Base-by-base conservation (phyloP, 805 yeast species). In the Novakomyces olei region DNA sequence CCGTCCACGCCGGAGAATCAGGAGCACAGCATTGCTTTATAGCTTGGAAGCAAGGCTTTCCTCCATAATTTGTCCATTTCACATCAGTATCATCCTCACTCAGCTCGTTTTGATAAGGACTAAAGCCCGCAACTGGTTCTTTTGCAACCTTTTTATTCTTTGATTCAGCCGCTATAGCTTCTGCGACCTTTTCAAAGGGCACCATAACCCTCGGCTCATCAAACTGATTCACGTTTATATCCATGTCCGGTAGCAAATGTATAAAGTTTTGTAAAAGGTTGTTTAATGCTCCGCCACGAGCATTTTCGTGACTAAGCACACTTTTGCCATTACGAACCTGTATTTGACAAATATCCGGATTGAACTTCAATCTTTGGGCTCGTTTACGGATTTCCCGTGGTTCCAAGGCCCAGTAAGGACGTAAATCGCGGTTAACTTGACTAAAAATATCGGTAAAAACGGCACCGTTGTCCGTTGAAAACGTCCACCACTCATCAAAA, bases 221-320 rank as follows among this genome's bases (percentile, higher is more conserved):
- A 20, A 34, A 38, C 26, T 36, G 19, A 25, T 43, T 43, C 24
- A 43, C 37, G 18, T 40, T 43, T 5, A 43, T 15, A 26, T 43
- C 46, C 47, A 43, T 43, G 26, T 43, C 44, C 2, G 47, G 47
- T 19, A 43, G 29, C 17, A 34, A 26, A 19, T 39, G 34, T 39
- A 43, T 41, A 2, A 29, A 23, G 5, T 15, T 15, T 10, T 42
- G 16, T 5, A 39, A 36, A 3, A 12, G 19, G 16, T 36, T 39
- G 25, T 35, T 34, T 43, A 42, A 40, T 5, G 15, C 31, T 16
- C 25, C 12, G 3, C 25, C 25, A 22, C 25, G 12, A 22, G 12
- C 25, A 3, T 12, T 12, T 22, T 12, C 12, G 4, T 22, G 3
- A 10, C 12, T 12, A 10, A 10, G 31, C n/a, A 35, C 38, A 23